phyloP scores from a whole-genome alignment of 176 grass and related monocot genomes.

The Avena atlantica region DNA sequence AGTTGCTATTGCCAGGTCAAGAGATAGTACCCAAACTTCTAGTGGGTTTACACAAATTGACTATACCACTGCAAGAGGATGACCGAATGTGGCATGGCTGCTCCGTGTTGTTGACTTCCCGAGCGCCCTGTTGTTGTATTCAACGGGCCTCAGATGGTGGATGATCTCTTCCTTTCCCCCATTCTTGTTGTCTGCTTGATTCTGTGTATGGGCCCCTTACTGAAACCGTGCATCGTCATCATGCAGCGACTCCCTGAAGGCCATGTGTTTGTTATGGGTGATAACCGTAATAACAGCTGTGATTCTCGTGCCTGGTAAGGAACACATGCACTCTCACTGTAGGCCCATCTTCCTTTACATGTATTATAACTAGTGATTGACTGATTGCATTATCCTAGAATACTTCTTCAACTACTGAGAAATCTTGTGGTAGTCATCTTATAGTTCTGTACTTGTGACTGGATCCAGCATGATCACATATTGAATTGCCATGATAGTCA shows the following conservation, averaged over 20 bases:
- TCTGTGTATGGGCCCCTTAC: not conserved
- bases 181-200: not conserved
- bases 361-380: not conserved
- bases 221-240: constrained; percentile 31
- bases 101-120: constrained; percentile 72
- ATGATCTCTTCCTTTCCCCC: constrained; percentile 45
- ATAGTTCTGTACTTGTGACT: not conserved
- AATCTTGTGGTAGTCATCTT: not conserved
- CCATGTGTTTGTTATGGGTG: constrained; percentile 60
- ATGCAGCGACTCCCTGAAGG: constrained; percentile 58
- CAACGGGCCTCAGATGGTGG: constrained; percentile 61
- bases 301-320: constrained; percentile 59
- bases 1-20: constrained; percentile 72
- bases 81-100: constrained; percentile 56
- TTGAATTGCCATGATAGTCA: not conserved
- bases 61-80: constrained; percentile 33
- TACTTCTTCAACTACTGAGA: not conserved
- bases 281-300: constrained; percentile 57
- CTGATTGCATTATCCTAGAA: not conserved
- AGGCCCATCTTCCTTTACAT: not conserved
- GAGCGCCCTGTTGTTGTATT: constrained; percentile 46
- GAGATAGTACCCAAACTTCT: constrained; percentile 40
- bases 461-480: not conserved
- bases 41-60: constrained; percentile 4
- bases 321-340: not conserved